Evolutionary conservation across 768 basidiomycete genomes (phyloP).

Genomic region (Suillus subaureus): DNA sequence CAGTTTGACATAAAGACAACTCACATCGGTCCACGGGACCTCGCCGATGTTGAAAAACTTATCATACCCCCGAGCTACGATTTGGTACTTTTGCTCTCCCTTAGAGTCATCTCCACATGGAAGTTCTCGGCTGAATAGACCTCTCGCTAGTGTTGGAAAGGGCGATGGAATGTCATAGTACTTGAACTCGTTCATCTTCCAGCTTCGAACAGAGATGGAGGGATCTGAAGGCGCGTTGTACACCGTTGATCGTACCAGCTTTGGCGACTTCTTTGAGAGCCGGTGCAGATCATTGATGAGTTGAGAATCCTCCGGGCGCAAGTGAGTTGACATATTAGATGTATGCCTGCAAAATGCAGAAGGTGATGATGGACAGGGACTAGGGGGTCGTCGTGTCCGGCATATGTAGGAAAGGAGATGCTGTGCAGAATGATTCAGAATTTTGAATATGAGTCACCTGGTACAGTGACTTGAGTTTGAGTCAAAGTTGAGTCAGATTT

Average conservation of each 20-base stretch:
- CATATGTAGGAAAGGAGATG: conserved; percentile 20
- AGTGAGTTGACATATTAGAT: conserved; percentile 25
- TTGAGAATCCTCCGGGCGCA: conserved; percentile 50
- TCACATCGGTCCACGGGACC: conserved; percentile 86
- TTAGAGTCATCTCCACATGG: conserved; percentile 28
- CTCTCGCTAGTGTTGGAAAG: conserved; percentile 94
- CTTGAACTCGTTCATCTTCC: conserved; percentile 3
- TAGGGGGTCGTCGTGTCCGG: conserved; percentile 3
- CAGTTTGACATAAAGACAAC: neutral
- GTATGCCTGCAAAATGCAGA: conserved; percentile 7
- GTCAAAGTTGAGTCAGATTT: neutral
- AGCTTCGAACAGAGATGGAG: neutral
- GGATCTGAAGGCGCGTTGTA: neutral
- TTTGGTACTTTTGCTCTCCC: conserved; percentile 48
- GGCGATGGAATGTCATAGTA: conserved; percentile 52
- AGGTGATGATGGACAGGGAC: neutral
- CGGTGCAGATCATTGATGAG: conserved; percentile 58
- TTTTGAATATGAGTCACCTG: conserved; percentile 14
- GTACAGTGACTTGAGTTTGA: neutral
- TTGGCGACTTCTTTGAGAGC: conserved; percentile 57
- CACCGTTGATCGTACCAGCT: conserved; percentile 51
- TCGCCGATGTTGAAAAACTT: conserved; percentile 99
- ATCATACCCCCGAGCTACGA: conserved; percentile 92
- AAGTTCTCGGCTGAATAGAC: conserved; percentile 74
- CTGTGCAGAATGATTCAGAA: conserved; percentile 7